These are phyloP conservation scores for Vanilla planifolia DNA, from an alignment of 106 monocot genomes.

Conservation along the genomic window DNA sequence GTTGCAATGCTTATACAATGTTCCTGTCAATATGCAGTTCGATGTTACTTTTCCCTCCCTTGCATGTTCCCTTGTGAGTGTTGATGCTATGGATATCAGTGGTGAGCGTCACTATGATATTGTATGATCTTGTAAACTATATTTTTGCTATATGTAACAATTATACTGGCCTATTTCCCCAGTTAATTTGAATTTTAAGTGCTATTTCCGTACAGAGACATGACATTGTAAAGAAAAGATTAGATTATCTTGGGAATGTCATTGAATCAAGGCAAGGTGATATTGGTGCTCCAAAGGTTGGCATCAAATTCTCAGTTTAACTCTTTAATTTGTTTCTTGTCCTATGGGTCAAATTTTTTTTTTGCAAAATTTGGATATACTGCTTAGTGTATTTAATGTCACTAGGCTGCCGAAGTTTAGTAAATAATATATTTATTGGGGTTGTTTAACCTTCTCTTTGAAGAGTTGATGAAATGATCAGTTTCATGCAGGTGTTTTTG, in stretches of 20 bases:
- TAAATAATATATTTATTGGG: too few relatives aligned
- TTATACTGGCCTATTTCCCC: background rate
- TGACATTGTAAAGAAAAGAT: constrained; percentile 87
- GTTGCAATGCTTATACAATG: background rate
- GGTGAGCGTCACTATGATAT: constrained; percentile 97
- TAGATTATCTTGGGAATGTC: constrained; percentile 76
- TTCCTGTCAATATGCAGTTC: constrained; percentile 56
- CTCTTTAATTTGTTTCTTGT: background rate
- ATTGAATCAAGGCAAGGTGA: constrained; percentile 64
- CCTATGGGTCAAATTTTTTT: background rate
- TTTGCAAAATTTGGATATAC: too few relatives aligned
- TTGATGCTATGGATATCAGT: constrained; percentile 95
- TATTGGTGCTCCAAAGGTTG: constrained; percentile 70
- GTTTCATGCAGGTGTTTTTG: too few relatives aligned
- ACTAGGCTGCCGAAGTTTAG: too few relatives aligned
- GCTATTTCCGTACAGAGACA: constrained; percentile 55
- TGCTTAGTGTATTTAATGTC: too few relatives aligned
- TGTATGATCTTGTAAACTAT: constrained; percentile 34
- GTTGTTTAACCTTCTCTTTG: too few relatives aligned
- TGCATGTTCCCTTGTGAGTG: constrained; percentile 85
- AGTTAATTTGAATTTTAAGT: background rate
- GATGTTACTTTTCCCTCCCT: constrained; percentile 85
- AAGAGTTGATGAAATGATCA: too few relatives aligned
- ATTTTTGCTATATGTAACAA: background rate
- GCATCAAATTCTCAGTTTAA: background rate